phyloP scores from a whole-genome alignment of 2,329 filamentous ascomycete species.

The Penicillium verrucosum region DNA sequence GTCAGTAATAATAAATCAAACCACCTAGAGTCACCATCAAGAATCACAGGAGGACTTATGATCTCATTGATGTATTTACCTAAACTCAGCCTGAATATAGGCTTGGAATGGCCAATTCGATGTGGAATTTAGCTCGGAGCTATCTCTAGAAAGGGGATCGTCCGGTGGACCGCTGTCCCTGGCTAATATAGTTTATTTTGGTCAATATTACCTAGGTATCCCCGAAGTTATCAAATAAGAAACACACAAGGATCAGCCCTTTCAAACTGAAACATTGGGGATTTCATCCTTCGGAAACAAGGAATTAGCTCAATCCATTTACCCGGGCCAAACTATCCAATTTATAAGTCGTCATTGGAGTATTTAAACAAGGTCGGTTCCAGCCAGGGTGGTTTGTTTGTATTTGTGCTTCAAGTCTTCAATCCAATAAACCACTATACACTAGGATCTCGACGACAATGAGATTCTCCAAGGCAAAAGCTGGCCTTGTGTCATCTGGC shows the following conservation, averaged over 20 bases:
- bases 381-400: not conserved
- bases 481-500: not conserved
- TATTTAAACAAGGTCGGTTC: not conserved
- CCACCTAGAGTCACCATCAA: not conserved
- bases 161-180: not conserved
- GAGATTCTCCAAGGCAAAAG: not conserved
- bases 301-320: not conserved
- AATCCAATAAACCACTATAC: not conserved
- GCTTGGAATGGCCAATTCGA: not conserved
- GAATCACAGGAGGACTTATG: too few species aligned
- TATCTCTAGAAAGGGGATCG: not conserved
- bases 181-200: not conserved
- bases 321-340: not conserved
- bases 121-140: too few species aligned
- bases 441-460: not conserved
- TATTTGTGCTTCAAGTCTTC: not conserved
- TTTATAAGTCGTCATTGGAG: not conserved
- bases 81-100: not conserved
- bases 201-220: too few species aligned
- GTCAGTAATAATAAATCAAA: not conserved
- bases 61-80: not conserved
- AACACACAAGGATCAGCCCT: not conserved
- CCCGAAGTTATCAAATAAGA: not conserved
- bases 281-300: not conserved
- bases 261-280: not conserved